Evolutionary conservation across 495 filamentous ascomycete species (phyloP).

Genomic region (Penicillium pulvis): DNA sequence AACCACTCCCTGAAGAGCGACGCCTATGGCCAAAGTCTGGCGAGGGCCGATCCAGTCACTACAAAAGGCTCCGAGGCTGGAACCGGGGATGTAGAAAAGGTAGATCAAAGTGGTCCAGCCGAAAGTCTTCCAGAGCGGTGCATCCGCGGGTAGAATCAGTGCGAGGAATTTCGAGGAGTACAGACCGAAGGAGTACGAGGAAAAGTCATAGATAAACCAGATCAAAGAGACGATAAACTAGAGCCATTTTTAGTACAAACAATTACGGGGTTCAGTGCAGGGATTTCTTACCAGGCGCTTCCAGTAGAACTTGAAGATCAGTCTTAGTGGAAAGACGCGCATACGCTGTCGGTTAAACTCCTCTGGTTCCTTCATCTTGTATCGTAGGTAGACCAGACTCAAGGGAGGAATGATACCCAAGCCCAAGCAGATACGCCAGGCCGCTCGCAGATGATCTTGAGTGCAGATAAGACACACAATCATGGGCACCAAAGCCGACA

Average conservation of each 20-base stretch:
- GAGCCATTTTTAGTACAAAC: neutral
- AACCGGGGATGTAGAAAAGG: slow-evolving; percentile 83
- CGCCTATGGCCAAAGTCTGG: slow-evolving; percentile 66
- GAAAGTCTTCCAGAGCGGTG: slow-evolving; percentile 71
- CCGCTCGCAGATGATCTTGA: slow-evolving; percentile 68
- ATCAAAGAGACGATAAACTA: slow-evolving; percentile 72
- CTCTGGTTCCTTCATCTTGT: slow-evolving; percentile 80
- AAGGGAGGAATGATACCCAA: slow-evolving; percentile 80
- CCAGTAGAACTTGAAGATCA: slow-evolving; percentile 60
- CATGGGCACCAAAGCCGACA: slow-evolving; percentile 73
- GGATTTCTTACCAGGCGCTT: slow-evolving; percentile 38
- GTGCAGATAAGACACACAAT: slow-evolving; percentile 69
- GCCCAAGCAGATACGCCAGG: slow-evolving; percentile 76
- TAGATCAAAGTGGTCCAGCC: slow-evolving; percentile 87
- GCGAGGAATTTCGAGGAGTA: slow-evolving; percentile 71
- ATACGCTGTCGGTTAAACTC: slow-evolving; percentile 68
- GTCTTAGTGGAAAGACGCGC: slow-evolving; percentile 50
- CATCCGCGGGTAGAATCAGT: slow-evolving; percentile 59
- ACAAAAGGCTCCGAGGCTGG: slow-evolving; percentile 69
- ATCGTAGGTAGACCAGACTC: slow-evolving; percentile 70
- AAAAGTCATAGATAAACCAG: slow-evolving; percentile 95
- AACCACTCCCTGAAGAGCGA: slow-evolving; percentile 69
- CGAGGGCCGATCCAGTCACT: slow-evolving; percentile 78
- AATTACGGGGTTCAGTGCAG: neutral
- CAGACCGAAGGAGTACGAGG: slow-evolving; percentile 75